A percentile compares a stretch with the other conserved stretches of the same genome.
Conservation (phyloP, 371 early-diverging fungal species). For the Batkoa obscura region DNA sequence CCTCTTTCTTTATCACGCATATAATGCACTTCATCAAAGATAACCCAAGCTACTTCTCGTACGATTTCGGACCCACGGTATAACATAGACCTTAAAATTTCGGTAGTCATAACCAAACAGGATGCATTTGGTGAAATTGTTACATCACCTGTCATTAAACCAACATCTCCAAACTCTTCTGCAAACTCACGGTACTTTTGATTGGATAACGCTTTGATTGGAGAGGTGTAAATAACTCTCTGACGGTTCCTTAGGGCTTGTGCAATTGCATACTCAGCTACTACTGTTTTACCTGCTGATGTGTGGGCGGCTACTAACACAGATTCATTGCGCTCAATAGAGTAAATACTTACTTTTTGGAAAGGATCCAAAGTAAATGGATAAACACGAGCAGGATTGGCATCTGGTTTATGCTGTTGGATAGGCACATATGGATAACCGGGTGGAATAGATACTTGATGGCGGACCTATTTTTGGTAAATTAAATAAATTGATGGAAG, state of each 20-base stretch:
- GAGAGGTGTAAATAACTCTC: conserved; percentile 98
- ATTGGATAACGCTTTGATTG: conserved; percentile 98
- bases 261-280: conserved; percentile 99
- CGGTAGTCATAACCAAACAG: conserved; percentile 99
- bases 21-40: conserved; percentile 99
- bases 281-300: conserved; percentile 98
- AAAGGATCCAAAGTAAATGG: conserved; percentile 97
- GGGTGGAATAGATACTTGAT: conserved; percentile 88
- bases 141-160: conserved; percentile 99
- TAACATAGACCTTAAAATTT: conserved; percentile 98
- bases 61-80: conserved; percentile 97
- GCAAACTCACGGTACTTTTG: conserved; percentile 99
- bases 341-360: conserved; percentile 80
- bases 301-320: conserved; percentile 99
- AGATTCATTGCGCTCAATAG: conserved; percentile 91
- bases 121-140: conserved; percentile 95
- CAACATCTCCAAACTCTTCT: conserved; percentile 97
- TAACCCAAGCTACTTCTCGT: conserved; percentile 98
- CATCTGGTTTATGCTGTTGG: conserved; percentile 59
- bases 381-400: conserved; percentile 72
- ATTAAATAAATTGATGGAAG: background rate
- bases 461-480: conserved; percentile 39
- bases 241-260: conserved; percentile 83
- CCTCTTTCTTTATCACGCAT: conserved; percentile 94
- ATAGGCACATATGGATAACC: conserved; percentile 74